phyloP scores from a whole-genome alignment of 2,329 filamentous ascomycete species.

The Epicoccum nigrum region DNA sequence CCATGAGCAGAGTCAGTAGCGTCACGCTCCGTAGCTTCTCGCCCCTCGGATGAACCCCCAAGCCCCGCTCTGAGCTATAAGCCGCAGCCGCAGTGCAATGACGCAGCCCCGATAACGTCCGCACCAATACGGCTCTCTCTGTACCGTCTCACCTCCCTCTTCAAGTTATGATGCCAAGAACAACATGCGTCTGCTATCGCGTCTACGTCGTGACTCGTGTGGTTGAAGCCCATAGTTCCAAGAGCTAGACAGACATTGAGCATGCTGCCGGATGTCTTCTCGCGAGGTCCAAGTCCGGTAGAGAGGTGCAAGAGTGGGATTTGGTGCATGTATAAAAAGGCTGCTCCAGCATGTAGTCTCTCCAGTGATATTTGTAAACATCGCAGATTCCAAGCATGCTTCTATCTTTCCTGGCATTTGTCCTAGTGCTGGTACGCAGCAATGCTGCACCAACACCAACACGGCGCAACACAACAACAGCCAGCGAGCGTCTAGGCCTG shows the following conservation, averaged over 20 bases:
- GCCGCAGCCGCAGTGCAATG: neutral
- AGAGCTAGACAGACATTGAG: neutral
- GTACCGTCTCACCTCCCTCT: neutral
- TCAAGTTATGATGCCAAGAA: neutral
- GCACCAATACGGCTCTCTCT: neutral
- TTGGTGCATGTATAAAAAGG: neutral
- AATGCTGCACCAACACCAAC: neutral
- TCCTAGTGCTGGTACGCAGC: neutral
- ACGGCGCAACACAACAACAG: neutral
- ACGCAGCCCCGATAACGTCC: slow-evolving; percentile 18
- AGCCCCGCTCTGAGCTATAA: neutral
- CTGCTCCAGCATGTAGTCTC: too few relatives aligned
- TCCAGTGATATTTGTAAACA: too few relatives aligned
- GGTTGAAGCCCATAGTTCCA: too few relatives aligned
- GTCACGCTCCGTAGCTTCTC: neutral
- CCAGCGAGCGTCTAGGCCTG: neutral
- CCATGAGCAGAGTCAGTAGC: neutral
- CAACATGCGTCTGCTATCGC: neutral
- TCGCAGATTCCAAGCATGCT: too few relatives aligned
- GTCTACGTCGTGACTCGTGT: too few relatives aligned
- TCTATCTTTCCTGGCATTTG: too few relatives aligned
- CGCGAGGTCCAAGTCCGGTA: neutral
- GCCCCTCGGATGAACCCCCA: neutral
- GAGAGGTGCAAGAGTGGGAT: neutral
- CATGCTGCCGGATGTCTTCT: neutral